phyloP scores from a whole-genome alignment of 371 early-diverging fungal genomes.

The Blakeslea trispora region DNA sequence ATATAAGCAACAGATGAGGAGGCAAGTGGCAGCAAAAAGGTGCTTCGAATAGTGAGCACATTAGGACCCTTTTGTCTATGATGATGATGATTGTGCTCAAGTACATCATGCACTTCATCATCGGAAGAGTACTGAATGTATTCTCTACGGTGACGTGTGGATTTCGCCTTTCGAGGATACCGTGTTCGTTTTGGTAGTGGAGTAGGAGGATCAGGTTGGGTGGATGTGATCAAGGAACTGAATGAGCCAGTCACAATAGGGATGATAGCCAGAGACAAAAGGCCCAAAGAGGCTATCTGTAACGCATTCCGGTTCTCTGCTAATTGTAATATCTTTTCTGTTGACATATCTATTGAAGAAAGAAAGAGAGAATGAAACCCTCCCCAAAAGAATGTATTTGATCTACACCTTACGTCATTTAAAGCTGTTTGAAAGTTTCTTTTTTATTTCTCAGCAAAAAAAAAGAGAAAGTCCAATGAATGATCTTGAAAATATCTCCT shows the following conservation, averaged over 20 bases:
- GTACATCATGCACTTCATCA: constrained; percentile 11
- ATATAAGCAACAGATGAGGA: constrained; percentile 15
- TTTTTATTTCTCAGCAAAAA: too few relatives aligned
- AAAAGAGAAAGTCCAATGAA: too few relatives aligned
- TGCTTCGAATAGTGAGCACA: constrained; percentile 14
- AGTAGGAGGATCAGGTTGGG: background rate
- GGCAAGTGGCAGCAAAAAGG: constrained; percentile 17
- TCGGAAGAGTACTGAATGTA: background rate
- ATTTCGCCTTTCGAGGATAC: background rate
- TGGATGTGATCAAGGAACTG: constrained; percentile 14
- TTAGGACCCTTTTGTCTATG: background rate
- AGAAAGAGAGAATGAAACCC: background rate
- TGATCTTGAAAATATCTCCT: too few relatives aligned
- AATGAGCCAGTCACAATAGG: constrained; percentile 22
- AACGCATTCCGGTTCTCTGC: constrained; percentile 15
- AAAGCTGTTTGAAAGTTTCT: too few relatives aligned
- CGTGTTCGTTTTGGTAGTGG: background rate
- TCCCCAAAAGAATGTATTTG: background rate
- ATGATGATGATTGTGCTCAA: background rate
- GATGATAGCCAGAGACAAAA: constrained; percentile 15
- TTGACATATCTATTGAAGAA: background rate
- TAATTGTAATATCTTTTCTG: constrained; percentile 7
- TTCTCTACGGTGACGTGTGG: background rate
- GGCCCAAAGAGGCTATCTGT: constrained; percentile 20
- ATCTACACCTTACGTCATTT: too few relatives aligned